A percentile compares a stretch with the other conserved stretches of the same genome.
These are phyloP conservation scores for Paecilomyces dactylethromorphus DNA, from an alignment of 2,329 filamentous ascomycete genomes.

Conservation along the genomic window DNA sequence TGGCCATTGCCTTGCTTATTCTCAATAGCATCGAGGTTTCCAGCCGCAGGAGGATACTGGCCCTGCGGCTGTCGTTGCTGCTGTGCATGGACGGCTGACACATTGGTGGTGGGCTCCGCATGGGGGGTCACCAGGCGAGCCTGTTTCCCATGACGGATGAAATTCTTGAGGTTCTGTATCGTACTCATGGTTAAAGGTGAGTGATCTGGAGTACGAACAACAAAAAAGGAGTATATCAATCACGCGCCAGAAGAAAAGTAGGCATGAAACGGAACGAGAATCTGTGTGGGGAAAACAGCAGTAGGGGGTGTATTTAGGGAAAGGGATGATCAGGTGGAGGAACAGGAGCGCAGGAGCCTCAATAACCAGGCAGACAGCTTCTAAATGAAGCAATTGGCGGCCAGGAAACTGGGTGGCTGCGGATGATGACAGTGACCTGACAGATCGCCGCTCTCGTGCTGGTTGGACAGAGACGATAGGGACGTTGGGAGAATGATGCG, in stretches of 20 bases:
- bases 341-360: neutral
- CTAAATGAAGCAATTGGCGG: neutral
- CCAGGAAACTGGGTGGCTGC: neutral
- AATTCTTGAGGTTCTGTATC: slow-evolving; percentile 96
- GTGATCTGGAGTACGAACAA: slow-evolving; percentile 1
- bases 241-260: neutral
- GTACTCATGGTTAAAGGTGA: slow-evolving; percentile 48
- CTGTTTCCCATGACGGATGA: slow-evolving; percentile 97
- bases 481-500: neutral
- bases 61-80: slow-evolving; percentile 49
- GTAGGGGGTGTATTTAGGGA: neutral
- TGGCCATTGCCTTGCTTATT: slow-evolving; percentile 58
- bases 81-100: slow-evolving; percentile 59
- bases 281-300: neutral
- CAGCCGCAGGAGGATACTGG: slow-evolving; percentile 45
- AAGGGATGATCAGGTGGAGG: neutral
- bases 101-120: slow-evolving; percentile 56
- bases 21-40: slow-evolving; percentile 56
- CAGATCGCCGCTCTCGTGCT: neutral
- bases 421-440: neutral
- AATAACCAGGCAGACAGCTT: neutral
- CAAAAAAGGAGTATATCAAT: neutral
- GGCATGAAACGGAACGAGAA: neutral
- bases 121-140: slow-evolving; percentile 62
- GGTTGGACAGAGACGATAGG: neutral